phyloP scores from a whole-genome alignment of 164 flowering plant species.

The Hamamelis virginiana region DNA sequence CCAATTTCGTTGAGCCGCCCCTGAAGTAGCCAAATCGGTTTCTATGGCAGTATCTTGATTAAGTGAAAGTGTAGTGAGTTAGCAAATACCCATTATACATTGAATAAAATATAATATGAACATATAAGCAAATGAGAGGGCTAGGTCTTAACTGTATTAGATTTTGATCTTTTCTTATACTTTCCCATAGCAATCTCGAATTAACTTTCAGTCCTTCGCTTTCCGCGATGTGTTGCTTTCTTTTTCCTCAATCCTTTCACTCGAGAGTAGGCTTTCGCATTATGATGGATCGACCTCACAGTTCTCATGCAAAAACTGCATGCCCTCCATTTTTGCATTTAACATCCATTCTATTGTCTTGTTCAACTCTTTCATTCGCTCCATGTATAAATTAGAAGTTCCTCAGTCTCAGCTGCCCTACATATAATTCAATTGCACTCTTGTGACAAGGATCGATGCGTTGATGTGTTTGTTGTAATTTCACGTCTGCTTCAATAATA shows the following conservation, averaged over 20 bases:
- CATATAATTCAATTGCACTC: not conserved
- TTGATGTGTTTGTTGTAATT: not conserved
- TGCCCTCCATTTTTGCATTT: not conserved
- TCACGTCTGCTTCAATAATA: slow-evolving; percentile 2
- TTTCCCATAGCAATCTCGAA: not conserved
- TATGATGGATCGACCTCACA: not conserved
- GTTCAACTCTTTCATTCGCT: not conserved
- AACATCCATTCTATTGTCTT: not conserved
- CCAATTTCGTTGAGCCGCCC: too few species aligned
- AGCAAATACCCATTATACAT: too few species aligned
- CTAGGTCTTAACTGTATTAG: too few species aligned
- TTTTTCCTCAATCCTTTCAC: not conserved
- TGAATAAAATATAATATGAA: too few species aligned
- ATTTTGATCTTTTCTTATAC: not conserved
- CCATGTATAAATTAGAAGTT: not conserved
- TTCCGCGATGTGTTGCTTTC: not conserved
- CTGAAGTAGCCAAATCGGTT: too few species aligned
- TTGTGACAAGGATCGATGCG: not conserved
- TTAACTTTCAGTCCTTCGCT: not conserved
- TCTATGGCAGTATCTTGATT: too few species aligned
- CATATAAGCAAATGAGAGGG: too few species aligned
- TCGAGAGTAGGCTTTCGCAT: not conserved
- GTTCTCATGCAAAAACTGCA: not conserved
- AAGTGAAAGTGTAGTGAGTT: too few species aligned
- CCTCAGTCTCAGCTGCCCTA: not conserved